phyloP scores from a whole-genome alignment of 805 yeast species.

The Wickerhamiella allomyrinae region DNA sequence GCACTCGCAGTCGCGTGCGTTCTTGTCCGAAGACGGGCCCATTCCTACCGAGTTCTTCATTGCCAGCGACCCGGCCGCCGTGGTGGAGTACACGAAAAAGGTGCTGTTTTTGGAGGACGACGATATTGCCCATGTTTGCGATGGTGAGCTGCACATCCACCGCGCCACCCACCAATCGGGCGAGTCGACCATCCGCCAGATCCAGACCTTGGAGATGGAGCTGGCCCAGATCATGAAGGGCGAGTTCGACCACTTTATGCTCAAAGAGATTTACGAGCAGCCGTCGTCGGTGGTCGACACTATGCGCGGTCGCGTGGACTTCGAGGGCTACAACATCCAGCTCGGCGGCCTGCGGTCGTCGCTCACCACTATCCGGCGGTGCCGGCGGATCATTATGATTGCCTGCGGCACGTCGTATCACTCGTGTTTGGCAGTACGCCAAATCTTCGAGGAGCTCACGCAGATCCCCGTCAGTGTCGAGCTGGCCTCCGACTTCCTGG shows the following conservation, averaged over 20 bases:
- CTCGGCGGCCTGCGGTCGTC: slow-evolving; percentile 83
- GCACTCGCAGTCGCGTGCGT: slow-evolving; percentile 92
- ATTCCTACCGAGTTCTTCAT: slow-evolving; percentile 91
- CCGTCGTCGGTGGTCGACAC: slow-evolving; percentile 97
- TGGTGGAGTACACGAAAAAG: slow-evolving; percentile 91
- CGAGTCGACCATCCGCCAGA: slow-evolving; percentile 86
- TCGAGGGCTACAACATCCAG: slow-evolving; percentile 57
- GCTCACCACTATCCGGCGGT: slow-evolving; percentile 79
- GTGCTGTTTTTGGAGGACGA: slow-evolving; percentile 94
- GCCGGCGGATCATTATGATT: slow-evolving; percentile 92
- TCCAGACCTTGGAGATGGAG: slow-evolving; percentile 93
- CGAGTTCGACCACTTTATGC: slow-evolving; percentile 91
- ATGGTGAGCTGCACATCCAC: slow-evolving; percentile 96
- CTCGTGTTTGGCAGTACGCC: slow-evolving; percentile 93
- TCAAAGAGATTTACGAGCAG: slow-evolving; percentile 96
- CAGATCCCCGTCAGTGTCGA: slow-evolving; percentile 33
- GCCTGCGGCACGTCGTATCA: slow-evolving; percentile 99
- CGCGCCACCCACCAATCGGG: slow-evolving; percentile 74
- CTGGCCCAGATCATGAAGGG: slow-evolving; percentile 98
- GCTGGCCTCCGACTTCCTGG: slow-evolving; percentile 36
- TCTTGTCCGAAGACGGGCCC: slow-evolving; percentile 88
- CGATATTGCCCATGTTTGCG: slow-evolving; percentile 95
- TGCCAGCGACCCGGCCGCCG: slow-evolving; percentile 95
- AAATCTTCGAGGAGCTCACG: slow-evolving; percentile 89
- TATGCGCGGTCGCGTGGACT: slow-evolving; percentile 98